Evolutionary conservation across 352 stramenopile species (phyloP).

Genomic region (Phytophthora ohioensis): DNA sequence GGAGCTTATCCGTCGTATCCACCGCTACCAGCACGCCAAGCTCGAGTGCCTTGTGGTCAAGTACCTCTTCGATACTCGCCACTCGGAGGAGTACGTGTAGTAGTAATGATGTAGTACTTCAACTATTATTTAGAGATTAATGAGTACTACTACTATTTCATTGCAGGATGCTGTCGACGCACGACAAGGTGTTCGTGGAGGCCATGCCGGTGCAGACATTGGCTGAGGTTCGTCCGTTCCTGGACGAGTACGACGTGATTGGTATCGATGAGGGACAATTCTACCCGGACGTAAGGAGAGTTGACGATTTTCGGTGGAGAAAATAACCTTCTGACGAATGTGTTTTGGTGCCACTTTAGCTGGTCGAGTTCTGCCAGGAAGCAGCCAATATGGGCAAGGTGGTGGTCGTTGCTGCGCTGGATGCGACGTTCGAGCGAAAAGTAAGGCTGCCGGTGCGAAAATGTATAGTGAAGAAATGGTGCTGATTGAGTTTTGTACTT

Average conservation of each 20-base stretch:
- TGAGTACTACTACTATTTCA: neutral
- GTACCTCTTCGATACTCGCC: slow-evolving; percentile 81
- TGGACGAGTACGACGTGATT: slow-evolving; percentile 84
- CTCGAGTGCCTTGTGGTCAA: slow-evolving; percentile 86
- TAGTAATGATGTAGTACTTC: neutral
- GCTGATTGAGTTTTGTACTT: slow-evolving; percentile 8
- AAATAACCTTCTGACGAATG: slow-evolving; percentile 18
- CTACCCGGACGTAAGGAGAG: slow-evolving; percentile 68
- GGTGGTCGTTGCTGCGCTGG: slow-evolving; percentile 79
- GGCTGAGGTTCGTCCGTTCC: slow-evolving; percentile 59
- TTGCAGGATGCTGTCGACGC: slow-evolving; percentile 72
- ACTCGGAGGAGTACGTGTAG: slow-evolving; percentile 69
- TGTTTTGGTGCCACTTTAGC: slow-evolving; percentile 38
- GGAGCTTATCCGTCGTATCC: slow-evolving; percentile 86
- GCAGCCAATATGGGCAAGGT: slow-evolving; percentile 77
- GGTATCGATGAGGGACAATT: slow-evolving; percentile 91
- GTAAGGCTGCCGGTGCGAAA: slow-evolving; percentile 25
- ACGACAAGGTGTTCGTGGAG: slow-evolving; percentile 80
- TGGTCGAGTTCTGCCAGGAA: slow-evolving; percentile 82
- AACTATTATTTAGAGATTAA: slow-evolving; percentile 1
- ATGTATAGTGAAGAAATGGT: too few species aligned
- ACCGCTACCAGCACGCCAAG: slow-evolving; percentile 82
- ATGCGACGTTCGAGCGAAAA: slow-evolving; percentile 83
- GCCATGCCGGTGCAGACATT: slow-evolving; percentile 68
- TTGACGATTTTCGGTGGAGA: slow-evolving; percentile 11